Conservation (phyloP, 148 eudicot genomes). For the Rheum nobile region DNA sequence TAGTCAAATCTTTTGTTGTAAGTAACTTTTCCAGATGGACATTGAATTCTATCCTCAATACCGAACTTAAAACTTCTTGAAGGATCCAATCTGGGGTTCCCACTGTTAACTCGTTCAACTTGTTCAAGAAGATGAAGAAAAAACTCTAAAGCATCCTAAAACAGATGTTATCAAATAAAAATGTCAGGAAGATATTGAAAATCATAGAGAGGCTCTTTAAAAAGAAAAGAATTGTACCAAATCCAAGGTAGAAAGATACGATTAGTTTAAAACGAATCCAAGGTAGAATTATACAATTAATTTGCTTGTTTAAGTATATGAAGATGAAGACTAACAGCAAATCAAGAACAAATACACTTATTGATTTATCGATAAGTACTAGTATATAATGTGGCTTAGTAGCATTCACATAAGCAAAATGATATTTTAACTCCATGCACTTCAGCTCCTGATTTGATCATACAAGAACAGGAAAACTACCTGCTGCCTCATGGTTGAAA, state of each 20-base stretch:
- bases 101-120: constrained; percentile 73
- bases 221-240: not conserved
- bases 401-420: not conserved
- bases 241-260: not conserved
- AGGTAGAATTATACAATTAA: not conserved
- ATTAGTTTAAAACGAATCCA: not conserved
- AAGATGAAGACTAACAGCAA: not conserved
- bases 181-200: not conserved
- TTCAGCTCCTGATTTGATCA: not conserved
- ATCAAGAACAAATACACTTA: not conserved
- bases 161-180: not conserved
- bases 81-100: constrained; percentile 61
- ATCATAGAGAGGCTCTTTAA: not conserved
- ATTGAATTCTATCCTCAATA: constrained; percentile 80
- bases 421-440: not conserved
- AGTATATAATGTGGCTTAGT: not conserved
- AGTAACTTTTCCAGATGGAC: constrained; percentile 91
- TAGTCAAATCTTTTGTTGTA: constrained; percentile 74
- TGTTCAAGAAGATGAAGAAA: constrained; percentile 93
- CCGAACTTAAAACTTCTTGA: constrained; percentile 91
- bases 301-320: not conserved
- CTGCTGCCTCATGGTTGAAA: constrained; percentile 97
- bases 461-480: constrained; percentile 21
- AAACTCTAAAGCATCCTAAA: constrained; percentile 90
- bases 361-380: not conserved